Conservation (phyloP, 2,329 filamentous ascomycete genomes). For the Verticillium zaregamsianum region DNA sequence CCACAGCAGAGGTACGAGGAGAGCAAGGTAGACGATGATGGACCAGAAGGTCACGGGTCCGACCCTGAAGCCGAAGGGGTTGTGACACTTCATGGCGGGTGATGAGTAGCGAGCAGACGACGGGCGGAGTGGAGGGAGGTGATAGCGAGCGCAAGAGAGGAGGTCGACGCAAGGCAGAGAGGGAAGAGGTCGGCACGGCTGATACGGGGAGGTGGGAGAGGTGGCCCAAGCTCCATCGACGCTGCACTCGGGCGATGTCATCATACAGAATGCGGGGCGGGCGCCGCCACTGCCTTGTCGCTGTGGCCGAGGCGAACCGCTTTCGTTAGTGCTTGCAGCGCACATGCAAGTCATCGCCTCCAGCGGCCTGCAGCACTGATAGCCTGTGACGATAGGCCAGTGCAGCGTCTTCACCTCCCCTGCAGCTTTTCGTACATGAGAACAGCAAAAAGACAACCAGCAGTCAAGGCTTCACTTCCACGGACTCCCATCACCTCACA, state of each 20-base stretch:
- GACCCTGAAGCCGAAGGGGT: conserved; percentile 73
- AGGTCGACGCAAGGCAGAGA: not conserved
- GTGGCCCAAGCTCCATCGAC: not conserved
- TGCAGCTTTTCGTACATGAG: too few species aligned
- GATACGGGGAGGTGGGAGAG: not conserved
- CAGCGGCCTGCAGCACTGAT: not conserved
- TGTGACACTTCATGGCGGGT: conserved; percentile 22
- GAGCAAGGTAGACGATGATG: conserved; percentile 69
- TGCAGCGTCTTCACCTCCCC: too few species aligned
- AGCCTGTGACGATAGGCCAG: not conserved
- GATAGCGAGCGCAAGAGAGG: not conserved
- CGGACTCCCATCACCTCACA: not conserved
- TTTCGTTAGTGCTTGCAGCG: not conserved
- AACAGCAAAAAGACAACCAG: too few species aligned
- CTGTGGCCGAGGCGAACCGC: not conserved
- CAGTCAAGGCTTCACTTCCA: too few species aligned
- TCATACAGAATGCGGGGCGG: not conserved
- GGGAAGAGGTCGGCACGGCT: not conserved
- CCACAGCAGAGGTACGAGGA: conserved; percentile 68
- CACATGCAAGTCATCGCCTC: not conserved
- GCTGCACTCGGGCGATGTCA: not conserved
- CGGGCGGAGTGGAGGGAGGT: not conserved
- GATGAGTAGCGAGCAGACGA: not conserved
- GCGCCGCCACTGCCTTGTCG: not conserved
- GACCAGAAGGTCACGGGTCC: conserved; percentile 79